These are phyloP conservation scores for Cercospora beticola DNA, from an alignment of 2,329 filamentous ascomycete species.

Conservation along the genomic window DNA sequence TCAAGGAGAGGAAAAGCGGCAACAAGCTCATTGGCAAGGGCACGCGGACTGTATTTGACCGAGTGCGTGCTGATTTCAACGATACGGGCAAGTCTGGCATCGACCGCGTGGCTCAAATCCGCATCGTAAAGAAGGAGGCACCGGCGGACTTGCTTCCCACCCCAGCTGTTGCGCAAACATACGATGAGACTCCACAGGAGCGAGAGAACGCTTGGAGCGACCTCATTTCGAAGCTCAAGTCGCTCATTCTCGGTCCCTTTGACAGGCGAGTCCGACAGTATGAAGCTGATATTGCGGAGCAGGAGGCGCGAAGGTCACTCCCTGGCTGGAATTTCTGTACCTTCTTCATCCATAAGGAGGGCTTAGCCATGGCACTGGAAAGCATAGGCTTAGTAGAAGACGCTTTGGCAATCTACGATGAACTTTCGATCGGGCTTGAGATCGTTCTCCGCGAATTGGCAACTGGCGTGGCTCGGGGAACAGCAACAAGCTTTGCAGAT, in stretches of 20 bases:
- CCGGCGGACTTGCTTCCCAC: constrained; percentile 49
- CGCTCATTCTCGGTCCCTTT: constrained; percentile 82
- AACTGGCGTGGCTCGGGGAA: constrained; percentile 59
- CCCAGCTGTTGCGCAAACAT: constrained; percentile 47
- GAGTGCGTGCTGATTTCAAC: constrained; percentile 87
- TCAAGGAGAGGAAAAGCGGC: constrained; percentile 64
- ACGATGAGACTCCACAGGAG: constrained; percentile 72
- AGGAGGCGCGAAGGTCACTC: constrained; percentile 78
- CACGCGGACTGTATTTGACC: constrained; percentile 82
- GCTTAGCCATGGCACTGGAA: constrained; percentile 88
- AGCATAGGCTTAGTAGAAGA: constrained; percentile 95
- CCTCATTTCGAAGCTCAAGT: constrained; percentile 81
- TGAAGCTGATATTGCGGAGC: constrained; percentile 94
- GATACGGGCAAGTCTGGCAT: constrained; percentile 67
- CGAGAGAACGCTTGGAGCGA: constrained; percentile 80
- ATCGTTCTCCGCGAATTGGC: constrained; percentile 74
- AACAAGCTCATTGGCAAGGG: constrained; percentile 76
- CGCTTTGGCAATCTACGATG: constrained; percentile 90
- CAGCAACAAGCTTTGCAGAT: constrained; percentile 69
- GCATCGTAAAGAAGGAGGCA: constrained; percentile 58
- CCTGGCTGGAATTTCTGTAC: constrained; percentile 99
- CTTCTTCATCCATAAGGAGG: constrained; percentile 97
- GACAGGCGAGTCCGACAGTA: constrained; percentile 89
- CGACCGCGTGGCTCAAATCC: constrained; percentile 82
- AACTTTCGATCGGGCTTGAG: constrained; percentile 85